Conservation (phyloP, 306 rosid genomes). For the Pterocarpus santalinus region DNA sequence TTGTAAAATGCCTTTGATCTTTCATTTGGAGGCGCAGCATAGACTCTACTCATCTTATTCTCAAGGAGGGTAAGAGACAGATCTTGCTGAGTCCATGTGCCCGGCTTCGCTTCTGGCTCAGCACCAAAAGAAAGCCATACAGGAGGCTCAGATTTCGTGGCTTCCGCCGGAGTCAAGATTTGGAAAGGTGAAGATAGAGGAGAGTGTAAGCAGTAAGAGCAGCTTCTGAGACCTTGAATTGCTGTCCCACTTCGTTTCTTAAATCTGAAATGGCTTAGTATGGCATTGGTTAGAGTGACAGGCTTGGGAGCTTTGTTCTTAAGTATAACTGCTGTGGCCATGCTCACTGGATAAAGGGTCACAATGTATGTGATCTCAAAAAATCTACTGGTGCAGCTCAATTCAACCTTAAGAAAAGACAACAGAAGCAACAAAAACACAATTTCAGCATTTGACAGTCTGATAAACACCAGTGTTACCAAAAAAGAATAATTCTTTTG, state of each 20-base stretch:
- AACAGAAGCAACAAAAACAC: constrained; percentile 10
- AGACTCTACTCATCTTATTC: constrained; percentile 86
- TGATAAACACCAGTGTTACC: background rate
- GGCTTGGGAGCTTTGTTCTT: constrained; percentile 75
- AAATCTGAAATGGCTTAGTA: constrained; percentile 79
- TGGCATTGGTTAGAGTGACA: constrained; percentile 69
- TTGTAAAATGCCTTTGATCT: constrained; percentile 74
- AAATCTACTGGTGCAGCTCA: constrained; percentile 54
- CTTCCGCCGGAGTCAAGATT: constrained; percentile 75
- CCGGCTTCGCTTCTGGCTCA: constrained; percentile 67
- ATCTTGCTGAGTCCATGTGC: constrained; percentile 75
- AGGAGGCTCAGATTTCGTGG: constrained; percentile 63
- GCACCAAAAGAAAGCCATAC: constrained; percentile 71
- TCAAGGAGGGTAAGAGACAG: constrained; percentile 80
- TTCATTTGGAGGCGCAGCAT: constrained; percentile 84
- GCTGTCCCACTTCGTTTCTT: constrained; percentile 79
- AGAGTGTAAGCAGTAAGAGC: constrained; percentile 73
- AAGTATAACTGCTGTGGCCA: constrained; percentile 88
- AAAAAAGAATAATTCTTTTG: background rate
- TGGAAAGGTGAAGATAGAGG: constrained; percentile 83
- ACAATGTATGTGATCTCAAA: constrained; percentile 81
- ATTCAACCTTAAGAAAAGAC: constrained; percentile 52
- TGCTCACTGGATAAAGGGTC: constrained; percentile 79
- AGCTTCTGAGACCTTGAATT: constrained; percentile 79
- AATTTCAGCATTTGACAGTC: constrained; percentile 10